phyloP scores from a whole-genome alignment of 2,329 filamentous ascomycete species.

The Microdochium paspali region DNA sequence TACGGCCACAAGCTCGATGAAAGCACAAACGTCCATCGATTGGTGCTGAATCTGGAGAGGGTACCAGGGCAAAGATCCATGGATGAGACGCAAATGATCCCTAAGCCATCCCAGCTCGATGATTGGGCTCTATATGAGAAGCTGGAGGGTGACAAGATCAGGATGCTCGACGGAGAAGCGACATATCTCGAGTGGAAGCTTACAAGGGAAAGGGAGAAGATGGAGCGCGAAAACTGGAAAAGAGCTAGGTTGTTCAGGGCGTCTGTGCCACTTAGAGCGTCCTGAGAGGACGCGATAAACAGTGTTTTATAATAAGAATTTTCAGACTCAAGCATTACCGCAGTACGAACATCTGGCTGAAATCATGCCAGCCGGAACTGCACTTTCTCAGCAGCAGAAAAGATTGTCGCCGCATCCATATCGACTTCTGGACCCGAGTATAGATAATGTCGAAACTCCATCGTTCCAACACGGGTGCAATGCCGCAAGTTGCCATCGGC shows the following conservation, averaged over 20 bases:
- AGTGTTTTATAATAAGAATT: too few relatives aligned
- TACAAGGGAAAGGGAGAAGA: conserved; percentile 17
- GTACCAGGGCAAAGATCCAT: conserved; percentile 29
- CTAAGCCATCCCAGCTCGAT: conserved; percentile 44
- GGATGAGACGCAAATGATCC: conserved; percentile 31
- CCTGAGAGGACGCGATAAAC: neutral
- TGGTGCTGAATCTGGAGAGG: conserved; percentile 37
- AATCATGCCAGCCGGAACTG: neutral
- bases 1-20: conserved; percentile 34
- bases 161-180: conserved; percentile 25
- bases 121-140: conserved; percentile 44
- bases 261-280: neutral
- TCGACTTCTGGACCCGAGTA: neutral
- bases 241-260: conserved; percentile 1
- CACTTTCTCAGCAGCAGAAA: neutral
- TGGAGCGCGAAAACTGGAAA: conserved; percentile 6
- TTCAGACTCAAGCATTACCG: too few relatives aligned
- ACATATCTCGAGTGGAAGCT: conserved; percentile 31
- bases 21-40: conserved; percentile 27
- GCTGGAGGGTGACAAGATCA: conserved; percentile 31
- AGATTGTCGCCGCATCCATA: neutral
- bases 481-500: neutral
- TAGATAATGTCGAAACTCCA: neutral
- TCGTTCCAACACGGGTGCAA: neutral
- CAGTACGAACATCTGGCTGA: too few relatives aligned